Conservation (phyloP, 352 stramenopile genomes). For the Elongisporangium senticosum region DNA sequence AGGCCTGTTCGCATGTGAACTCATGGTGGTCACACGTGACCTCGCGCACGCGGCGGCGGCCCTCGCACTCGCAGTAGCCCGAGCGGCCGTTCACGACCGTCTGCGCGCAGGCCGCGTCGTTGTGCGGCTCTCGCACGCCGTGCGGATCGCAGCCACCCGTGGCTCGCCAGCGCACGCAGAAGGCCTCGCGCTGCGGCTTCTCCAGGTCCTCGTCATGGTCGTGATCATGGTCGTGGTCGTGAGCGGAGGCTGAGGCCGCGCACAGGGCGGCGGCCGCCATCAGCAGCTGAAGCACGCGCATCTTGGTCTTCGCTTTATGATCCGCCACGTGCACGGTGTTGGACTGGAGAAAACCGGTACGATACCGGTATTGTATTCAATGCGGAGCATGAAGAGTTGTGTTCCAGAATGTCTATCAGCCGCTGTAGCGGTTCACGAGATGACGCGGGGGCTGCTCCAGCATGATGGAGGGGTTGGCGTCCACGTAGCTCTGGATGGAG, state of each 20-base stretch:
- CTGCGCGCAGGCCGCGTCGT: constrained; percentile 49
- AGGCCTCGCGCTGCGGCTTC: neutral
- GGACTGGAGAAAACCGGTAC: neutral
- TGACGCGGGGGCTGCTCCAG: constrained; percentile 64
- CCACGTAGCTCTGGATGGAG: constrained; percentile 82
- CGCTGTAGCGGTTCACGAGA: constrained; percentile 76
- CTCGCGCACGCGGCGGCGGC: constrained; percentile 69
- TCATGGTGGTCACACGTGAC: constrained; percentile 71
- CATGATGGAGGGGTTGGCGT: constrained; percentile 76
- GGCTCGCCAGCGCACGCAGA: constrained; percentile 68
- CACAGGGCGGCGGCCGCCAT: neutral
- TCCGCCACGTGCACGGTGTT: neutral
- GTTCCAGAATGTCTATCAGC: constrained; percentile 15
- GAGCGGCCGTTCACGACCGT: constrained; percentile 43
- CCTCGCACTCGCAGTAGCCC: constrained; percentile 78
- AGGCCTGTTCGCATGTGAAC: constrained; percentile 73
- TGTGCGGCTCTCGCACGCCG: constrained; percentile 51
- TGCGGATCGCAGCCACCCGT: constrained; percentile 67
- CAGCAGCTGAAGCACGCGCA: neutral
- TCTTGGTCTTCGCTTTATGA: neutral
- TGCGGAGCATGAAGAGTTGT: neutral
- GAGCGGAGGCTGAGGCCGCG: neutral
- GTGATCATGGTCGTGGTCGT: neutral
- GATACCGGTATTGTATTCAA: neutral
- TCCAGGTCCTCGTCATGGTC: neutral